phyloP scores from a whole-genome alignment of 2,329 filamentous ascomycete genomes.

The Paecilomyces formosus region DNA sequence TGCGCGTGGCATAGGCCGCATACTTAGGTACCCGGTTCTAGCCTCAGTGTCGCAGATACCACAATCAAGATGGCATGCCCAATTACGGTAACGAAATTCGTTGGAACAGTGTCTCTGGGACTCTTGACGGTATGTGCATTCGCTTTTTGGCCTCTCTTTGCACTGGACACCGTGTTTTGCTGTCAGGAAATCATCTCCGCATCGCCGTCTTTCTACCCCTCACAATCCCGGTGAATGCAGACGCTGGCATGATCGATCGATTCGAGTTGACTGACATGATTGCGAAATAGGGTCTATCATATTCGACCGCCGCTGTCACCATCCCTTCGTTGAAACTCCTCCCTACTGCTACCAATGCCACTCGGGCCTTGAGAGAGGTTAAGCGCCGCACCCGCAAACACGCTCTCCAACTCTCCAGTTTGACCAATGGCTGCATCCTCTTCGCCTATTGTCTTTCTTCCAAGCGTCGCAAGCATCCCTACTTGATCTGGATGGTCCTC shows the following conservation, averaged over 20 bases:
- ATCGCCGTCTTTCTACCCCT: not conserved
- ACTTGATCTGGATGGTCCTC: constrained; percentile 76
- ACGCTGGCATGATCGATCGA: not conserved
- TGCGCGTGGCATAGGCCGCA: not conserved
- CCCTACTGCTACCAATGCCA: constrained; percentile 64
- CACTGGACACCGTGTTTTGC: constrained; percentile 4
- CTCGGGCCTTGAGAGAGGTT: constrained; percentile 63
- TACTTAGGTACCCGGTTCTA: not conserved
- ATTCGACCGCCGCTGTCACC: constrained; percentile 69
- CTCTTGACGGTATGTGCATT: constrained; percentile 65
- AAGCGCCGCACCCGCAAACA: constrained; percentile 57
- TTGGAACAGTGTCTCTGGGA: constrained; percentile 83
- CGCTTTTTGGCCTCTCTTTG: constrained; percentile 3
- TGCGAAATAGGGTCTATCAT: constrained; percentile 68
- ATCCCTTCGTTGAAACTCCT: constrained; percentile 75
- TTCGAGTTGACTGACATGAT: constrained; percentile 6
- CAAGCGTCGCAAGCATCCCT: constrained; percentile 70
- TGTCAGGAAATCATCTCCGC: not conserved
- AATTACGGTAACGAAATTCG: constrained; percentile 80
- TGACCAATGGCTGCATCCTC: constrained; percentile 65
- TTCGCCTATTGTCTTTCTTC: constrained; percentile 74
- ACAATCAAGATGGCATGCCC: constrained; percentile 53
- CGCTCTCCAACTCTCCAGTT: constrained; percentile 57
- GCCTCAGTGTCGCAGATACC: not conserved
- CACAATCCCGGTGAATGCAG: not conserved